Evolutionary conservation across 768 basidiomycete genomes (phyloP), one percentile per base, ranked within the genome.

Genomic region (Pulveroboletus sp.): DNA sequence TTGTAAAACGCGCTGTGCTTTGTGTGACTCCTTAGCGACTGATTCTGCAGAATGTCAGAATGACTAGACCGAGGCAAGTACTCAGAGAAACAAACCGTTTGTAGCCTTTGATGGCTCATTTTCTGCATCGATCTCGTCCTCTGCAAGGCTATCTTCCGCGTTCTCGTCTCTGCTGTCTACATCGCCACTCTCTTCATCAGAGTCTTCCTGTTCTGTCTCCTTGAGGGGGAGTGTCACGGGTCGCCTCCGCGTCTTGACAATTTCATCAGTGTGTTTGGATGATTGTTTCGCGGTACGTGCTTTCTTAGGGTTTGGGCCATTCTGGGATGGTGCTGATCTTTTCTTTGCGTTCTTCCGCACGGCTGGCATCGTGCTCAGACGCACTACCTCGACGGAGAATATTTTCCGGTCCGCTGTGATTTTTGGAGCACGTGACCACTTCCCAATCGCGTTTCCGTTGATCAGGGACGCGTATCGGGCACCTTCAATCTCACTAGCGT

Each of bases 11-110:
- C 82, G 82, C 64, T 92, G 89, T 0, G 73, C 81, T 63, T 82
- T 82, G 50, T 89, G 89, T 0, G 83, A 77, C 68, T 90, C 86
- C 36, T 77, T 76, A 16, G 80, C 68, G 54, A 78, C 87, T 87
- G 22, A 39, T 37, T 11, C 12, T 23, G 39, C 38, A 35, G 26
- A 2, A n/a, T 8, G n/a, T 63, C 3, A 60, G 47, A 36, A 44
- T 30, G 46, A 49, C 23, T n/a, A n/a, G n/a, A n/a, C n/a, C n/a
- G n/a, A 14, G 13, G 36, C n/a, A 8, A 40, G 34, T 49, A 38
- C 8, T 42, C 5, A 10, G 35, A 49, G n/a, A 62, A 70, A 45
- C 57, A 26, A 57, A 86, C 86, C 82, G 62, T 82, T 80, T 13
- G 81, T 75, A 63, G 85, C 79, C 59, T 81, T 85, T 17, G 62